Conservation (phyloP, 805 yeast genomes). For the Zygosaccharomyces rouxii region DNA sequence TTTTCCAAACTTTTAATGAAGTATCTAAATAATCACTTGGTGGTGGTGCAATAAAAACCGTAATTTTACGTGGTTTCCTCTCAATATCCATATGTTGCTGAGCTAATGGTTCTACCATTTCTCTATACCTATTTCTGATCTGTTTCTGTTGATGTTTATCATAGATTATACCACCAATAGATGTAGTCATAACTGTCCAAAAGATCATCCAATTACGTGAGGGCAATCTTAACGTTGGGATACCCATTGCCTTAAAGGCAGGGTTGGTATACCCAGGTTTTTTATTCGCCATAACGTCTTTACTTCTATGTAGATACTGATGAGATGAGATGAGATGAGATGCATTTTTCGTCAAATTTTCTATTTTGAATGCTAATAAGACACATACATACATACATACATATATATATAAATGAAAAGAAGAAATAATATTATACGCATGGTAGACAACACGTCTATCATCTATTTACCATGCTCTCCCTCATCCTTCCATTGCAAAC, state of each 20-base stretch:
- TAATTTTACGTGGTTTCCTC: slow-evolving; percentile 65
- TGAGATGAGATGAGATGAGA: slow-evolving; percentile 1
- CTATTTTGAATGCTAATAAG: not conserved
- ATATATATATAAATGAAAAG: not conserved
- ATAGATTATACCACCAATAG: slow-evolving; percentile 73
- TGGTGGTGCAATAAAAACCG: slow-evolving; percentile 91
- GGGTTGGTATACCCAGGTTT: slow-evolving; percentile 47
- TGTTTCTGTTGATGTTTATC: slow-evolving; percentile 71
- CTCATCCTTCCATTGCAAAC: slow-evolving; percentile 58
- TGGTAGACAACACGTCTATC: not conserved
- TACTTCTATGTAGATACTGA: not conserved
- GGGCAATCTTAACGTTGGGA: slow-evolving; percentile 72
- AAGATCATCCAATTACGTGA: slow-evolving; percentile 92
- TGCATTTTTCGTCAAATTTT: slow-evolving; percentile 2
- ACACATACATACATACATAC: not conserved
- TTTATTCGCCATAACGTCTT: slow-evolving; percentile 2
- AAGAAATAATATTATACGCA: not conserved
- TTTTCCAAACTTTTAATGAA: slow-evolving; percentile 66
- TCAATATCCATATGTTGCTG: slow-evolving; percentile 44
- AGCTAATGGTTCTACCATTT: slow-evolving; percentile 51
- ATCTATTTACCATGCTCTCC: slow-evolving; percentile 8
- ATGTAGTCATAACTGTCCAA: slow-evolving; percentile 61
- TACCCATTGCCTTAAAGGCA: slow-evolving; percentile 80
- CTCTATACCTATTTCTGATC: slow-evolving; percentile 61
- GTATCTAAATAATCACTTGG: slow-evolving; percentile 85